Conservation (phyloP, 2,329 filamentous ascomycete species). For the Incumbomyces lentus region DNA sequence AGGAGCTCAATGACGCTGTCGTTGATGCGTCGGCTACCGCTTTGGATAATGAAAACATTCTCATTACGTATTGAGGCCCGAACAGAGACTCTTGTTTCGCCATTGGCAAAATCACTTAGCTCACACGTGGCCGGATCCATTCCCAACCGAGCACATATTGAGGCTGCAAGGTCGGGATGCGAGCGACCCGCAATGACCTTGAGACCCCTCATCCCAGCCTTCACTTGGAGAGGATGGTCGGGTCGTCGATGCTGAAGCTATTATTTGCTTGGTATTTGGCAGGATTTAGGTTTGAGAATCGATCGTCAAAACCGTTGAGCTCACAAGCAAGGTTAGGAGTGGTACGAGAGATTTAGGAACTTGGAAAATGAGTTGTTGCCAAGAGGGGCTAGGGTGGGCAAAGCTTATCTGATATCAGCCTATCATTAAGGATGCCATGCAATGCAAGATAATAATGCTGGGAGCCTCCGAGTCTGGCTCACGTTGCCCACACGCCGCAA, state of each 20-base stretch:
- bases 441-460: too few species aligned
- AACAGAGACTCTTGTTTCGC: conserved; percentile 60
- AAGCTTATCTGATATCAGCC: neutral
- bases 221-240: too few species aligned
- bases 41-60: conserved; percentile 98
- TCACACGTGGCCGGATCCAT: conserved; percentile 49
- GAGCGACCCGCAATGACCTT: conserved; percentile 59
- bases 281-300: neutral
- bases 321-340: too few species aligned
- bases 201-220: conserved; percentile 49
- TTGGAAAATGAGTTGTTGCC: neutral
- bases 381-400: neutral
- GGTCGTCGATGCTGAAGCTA: too few species aligned
- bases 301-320: too few species aligned
- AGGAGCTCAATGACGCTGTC: conserved; percentile 98
- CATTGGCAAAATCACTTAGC: conserved; percentile 58
- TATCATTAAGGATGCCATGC: too few species aligned
- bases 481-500: too few species aligned
- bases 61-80: conserved; percentile 76
- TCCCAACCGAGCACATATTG: conserved; percentile 56
- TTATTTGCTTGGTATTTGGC: too few species aligned
- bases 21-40: conserved; percentile 90
- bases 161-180: conserved; percentile 53
- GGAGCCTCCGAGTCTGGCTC: too few species aligned
- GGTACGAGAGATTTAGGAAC: too few species aligned